Evolutionary conservation across 768 basidiomycete genomes (phyloP).

Genomic region (Mycena haematopus): DNA sequence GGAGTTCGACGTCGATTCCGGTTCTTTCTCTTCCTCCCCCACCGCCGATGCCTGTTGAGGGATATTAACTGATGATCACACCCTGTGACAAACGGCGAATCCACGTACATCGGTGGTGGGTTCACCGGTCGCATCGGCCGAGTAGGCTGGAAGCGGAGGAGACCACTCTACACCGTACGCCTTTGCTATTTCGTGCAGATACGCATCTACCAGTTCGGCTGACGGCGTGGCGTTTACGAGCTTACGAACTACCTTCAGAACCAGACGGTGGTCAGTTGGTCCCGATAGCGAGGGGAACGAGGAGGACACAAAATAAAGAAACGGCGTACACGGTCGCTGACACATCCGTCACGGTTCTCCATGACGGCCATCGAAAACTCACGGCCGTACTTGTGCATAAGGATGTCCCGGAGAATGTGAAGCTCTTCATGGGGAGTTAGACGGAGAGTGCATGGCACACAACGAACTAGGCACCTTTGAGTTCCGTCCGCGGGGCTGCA

Average conservation of each 20-base stretch:
- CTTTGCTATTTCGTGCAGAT: constrained; percentile 87
- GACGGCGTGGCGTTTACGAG: constrained; percentile 73
- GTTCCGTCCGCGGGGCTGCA: constrained; percentile 89
- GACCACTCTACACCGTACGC: constrained; percentile 82
- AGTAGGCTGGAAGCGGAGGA: constrained; percentile 42
- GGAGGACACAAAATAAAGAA: constrained; percentile 6
- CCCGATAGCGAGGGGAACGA: constrained; percentile 7
- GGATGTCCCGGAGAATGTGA: constrained; percentile 87
- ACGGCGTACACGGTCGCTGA: constrained; percentile 78
- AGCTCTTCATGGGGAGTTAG: constrained; percentile 62
- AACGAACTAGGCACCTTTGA: constrained; percentile 65
- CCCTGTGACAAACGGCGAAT: constrained; percentile 8
- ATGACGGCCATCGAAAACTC: constrained; percentile 87
- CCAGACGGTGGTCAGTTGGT: constrained; percentile 9
- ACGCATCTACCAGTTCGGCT: constrained; percentile 80
- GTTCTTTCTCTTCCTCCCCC: constrained; percentile 31
- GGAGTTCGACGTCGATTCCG: constrained; percentile 35
- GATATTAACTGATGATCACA: constrained; percentile 16
- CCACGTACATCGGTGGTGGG: constrained; percentile 38
- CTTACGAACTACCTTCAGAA: constrained; percentile 75
- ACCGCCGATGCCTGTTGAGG: constrained; percentile 24
- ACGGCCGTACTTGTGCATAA: constrained; percentile 96
- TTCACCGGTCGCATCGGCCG: constrained; percentile 32
- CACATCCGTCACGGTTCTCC: constrained; percentile 82
- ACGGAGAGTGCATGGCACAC: constrained; percentile 1